phyloP scores from a whole-genome alignment of 768 basidiomycete species.

The Lactarius hengduanensis region DNA sequence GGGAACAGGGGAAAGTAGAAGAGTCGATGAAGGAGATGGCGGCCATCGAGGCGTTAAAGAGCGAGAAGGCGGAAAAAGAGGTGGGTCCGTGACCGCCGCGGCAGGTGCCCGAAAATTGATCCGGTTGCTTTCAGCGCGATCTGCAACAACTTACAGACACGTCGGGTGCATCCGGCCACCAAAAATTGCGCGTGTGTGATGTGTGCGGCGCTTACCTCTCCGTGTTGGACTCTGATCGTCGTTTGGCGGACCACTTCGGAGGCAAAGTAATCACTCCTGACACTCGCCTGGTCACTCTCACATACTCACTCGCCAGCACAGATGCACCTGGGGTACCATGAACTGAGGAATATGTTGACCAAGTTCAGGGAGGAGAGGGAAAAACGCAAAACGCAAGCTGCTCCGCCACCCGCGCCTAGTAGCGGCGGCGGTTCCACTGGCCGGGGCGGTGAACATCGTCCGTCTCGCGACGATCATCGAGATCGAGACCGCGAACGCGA shows the following conservation, averaged over 20 bases:
- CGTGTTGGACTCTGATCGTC: conserved; percentile 96
- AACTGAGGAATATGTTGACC: conserved; percentile 88
- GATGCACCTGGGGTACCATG: conserved; percentile 99
- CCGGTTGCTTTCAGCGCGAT: conserved; percentile 59
- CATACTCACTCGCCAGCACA: conserved; percentile 35
- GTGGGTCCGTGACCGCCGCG: conserved; percentile 41
- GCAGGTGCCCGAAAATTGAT: neutral
- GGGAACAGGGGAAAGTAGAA: conserved; percentile 98
- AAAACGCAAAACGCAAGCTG: conserved; percentile 62
- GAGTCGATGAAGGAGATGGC: conserved; percentile 98
- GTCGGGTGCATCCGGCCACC: conserved; percentile 98
- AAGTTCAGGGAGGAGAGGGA: conserved; percentile 92
- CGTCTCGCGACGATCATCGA: conserved; percentile 60
- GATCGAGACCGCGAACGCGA: conserved; percentile 63
- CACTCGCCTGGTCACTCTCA: neutral
- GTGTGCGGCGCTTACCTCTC: conserved; percentile 99
- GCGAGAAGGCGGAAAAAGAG: conserved; percentile 95
- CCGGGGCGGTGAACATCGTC: conserved; percentile 49
- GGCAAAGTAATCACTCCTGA: conserved; percentile 72
- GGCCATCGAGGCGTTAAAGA: conserved; percentile 96
- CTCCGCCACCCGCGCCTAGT: conserved; percentile 36
- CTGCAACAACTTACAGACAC: conserved; percentile 96
- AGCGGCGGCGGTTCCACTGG: conserved; percentile 37
- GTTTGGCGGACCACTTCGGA: conserved; percentile 98
- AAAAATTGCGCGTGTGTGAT: conserved; percentile 99